Base-by-base conservation (phyloP, 2,329 filamentous ascomycete genomes). In the Fusarium torreyae region DNA sequence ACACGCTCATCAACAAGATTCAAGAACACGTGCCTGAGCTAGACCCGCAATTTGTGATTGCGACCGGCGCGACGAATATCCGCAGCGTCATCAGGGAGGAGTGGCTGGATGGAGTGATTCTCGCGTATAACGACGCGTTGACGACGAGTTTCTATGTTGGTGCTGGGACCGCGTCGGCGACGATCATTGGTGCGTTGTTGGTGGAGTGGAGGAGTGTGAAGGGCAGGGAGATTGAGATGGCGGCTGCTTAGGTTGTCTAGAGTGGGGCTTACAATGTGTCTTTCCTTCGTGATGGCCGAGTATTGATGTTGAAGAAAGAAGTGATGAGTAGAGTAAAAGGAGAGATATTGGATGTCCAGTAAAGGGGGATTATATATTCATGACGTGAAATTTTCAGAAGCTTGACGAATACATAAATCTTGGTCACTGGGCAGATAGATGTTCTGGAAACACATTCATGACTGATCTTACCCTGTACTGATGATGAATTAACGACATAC, bases 121-220 rank as follows among this genome's bases (percentile, higher is more conserved):
- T 71, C 4, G 81, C 83, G 1, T 86, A 86, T 69, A 85, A 82
- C 63, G 77, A 79, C 8, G 82, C 83, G 9, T 52, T 86, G 36
- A 79, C 79, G 8, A 77, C 78, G 15, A 75, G 82, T 4, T 85
- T 84, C 69, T 76, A 80, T 14, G 78, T 85, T 40, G 77, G 79
- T 17, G 79, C 82, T 38, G 85, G 82, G 1, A 75, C 85, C 13
- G 82, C 81, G 2, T 79, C 81, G 9, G 69, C 85, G 7, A 79
- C 82, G 0, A 80, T 85, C 43, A 42, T 84, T 20, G 82, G 83
- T 3, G 76, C 80, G 3, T 71, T 81, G 14, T 76, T 81, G 9
- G 80, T 86, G 52, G 85, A 88, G 74, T 86, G 84, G 84, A 85
- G 83, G 80, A 87, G 83, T 60, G 83, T 89, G 22, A 88, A 87